A percentile compares a stretch with the other conserved stretches of the same genome.
These are phyloP conservation scores for Aspergillus spinulosporus DNA, from an alignment of 2,329 filamentous ascomycete species.

Conservation along the genomic window DNA sequence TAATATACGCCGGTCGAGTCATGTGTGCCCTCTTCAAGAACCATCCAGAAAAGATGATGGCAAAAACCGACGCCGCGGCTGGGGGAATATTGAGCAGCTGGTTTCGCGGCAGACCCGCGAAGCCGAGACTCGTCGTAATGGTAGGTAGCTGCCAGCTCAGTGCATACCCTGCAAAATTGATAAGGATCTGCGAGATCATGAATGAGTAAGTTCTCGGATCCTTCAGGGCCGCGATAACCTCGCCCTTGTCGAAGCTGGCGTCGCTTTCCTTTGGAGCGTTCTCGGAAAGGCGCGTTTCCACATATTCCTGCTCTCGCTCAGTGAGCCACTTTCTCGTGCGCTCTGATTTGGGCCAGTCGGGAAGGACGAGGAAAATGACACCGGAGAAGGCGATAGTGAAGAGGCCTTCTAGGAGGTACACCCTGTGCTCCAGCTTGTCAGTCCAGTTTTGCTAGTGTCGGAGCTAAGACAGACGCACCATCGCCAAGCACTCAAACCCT, in stretches of 20 bases:
- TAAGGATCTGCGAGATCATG: slow-evolving; percentile 19
- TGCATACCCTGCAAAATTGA: slow-evolving; percentile 19
- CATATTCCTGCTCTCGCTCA: slow-evolving; percentile 17
- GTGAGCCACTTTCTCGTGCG: slow-evolving; percentile 17
- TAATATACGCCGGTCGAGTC: slow-evolving; percentile 17
- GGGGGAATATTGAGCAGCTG: slow-evolving; percentile 18
- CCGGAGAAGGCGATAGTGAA: slow-evolving; percentile 18
- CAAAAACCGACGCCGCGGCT: slow-evolving; percentile 10
- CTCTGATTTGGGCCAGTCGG: slow-evolving; percentile 17
- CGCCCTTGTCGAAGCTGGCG: slow-evolving; percentile 13
- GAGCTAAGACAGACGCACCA: slow-evolving; percentile 4
- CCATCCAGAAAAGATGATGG: slow-evolving; percentile 18
- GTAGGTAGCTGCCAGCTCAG: slow-evolving; percentile 18
- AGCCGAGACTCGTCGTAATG: slow-evolving; percentile 19
- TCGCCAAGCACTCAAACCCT: slow-evolving; percentile 17
- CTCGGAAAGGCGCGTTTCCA: slow-evolving; percentile 16
- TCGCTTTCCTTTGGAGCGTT: slow-evolving; percentile 15
- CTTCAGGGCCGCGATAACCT: slow-evolving; percentile 14
- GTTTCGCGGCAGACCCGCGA: slow-evolving; percentile 17
- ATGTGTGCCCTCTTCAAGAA: slow-evolving; percentile 16
- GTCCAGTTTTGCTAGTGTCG: too few species aligned
- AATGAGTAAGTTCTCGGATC: slow-evolving; percentile 18
- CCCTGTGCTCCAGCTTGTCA: slow-evolving; percentile 1
- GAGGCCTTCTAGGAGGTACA: slow-evolving; percentile 18
- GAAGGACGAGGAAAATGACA: slow-evolving; percentile 15